Percentiles rank a stretch among this genome's conserved stretches.
These are phyloP conservation scores for Emergomyces africanus DNA, from an alignment of 2,329 filamentous ascomycete species.

Conservation along the genomic window DNA sequence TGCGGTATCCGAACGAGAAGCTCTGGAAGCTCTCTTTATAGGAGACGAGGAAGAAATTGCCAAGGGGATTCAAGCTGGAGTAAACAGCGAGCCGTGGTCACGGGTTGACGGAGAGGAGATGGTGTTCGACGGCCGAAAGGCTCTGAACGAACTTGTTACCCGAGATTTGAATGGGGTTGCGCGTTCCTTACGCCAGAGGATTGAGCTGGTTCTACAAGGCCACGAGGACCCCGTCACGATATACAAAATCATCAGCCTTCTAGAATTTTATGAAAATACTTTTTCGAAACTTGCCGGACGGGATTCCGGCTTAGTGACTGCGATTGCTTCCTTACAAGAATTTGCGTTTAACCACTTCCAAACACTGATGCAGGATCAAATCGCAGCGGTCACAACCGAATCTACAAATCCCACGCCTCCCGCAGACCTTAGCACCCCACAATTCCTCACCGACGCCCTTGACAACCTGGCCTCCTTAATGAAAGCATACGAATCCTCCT, in stretches of 20 bases:
- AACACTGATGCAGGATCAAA: slow-evolving; percentile 63
- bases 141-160: slow-evolving; percentile 75
- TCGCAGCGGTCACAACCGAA: slow-evolving; percentile 54
- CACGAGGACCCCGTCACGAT: slow-evolving; percentile 81
- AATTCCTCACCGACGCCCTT: slow-evolving; percentile 69
- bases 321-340: slow-evolving; percentile 55
- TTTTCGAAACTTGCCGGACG: slow-evolving; percentile 66
- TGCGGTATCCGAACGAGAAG: slow-evolving; percentile 85
- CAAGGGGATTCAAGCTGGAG: slow-evolving; percentile 64
- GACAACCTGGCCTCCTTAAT: slow-evolving; percentile 67
- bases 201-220: slow-evolving; percentile 83
- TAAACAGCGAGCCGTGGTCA: slow-evolving; percentile 75
- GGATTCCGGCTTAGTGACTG: slow-evolving; percentile 55
- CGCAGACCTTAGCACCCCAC: slow-evolving; percentile 61
- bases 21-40: slow-evolving; percentile 81
- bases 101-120: slow-evolving; percentile 46
- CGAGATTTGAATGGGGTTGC: slow-evolving; percentile 71
- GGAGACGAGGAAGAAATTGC: slow-evolving; percentile 81
- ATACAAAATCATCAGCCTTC: slow-evolving; percentile 80
- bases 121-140: slow-evolving; percentile 66
- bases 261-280: slow-evolving; percentile 78
- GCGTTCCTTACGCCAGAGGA: slow-evolving; percentile 71
- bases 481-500: slow-evolving; percentile 74
- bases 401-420: slow-evolving; percentile 57
- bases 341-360: slow-evolving; percentile 76